phyloP scores from a whole-genome alignment of 371 early-diverging fungal genomes.

The Apophysomyces variabilis region DNA sequence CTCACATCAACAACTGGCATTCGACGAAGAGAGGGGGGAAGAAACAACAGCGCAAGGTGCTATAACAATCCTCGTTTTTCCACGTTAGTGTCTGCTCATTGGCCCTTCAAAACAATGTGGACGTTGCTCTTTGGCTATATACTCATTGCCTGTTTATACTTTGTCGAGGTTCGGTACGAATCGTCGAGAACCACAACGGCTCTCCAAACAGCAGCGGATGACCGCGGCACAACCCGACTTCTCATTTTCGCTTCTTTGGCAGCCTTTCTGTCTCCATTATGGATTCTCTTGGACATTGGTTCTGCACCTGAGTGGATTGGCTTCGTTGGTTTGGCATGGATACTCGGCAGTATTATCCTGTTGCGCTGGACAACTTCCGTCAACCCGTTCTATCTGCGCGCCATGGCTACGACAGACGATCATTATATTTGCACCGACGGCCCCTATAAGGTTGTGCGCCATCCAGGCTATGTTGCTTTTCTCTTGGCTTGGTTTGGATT shows the following conservation, averaged over 20 bases:
- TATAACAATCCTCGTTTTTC: too few species aligned
- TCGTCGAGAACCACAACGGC: slow-evolving; percentile 52
- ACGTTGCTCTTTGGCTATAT: slow-evolving; percentile 24
- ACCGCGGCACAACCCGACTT: slow-evolving; percentile 32
- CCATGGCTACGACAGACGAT: slow-evolving; percentile 46
- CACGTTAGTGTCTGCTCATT: too few species aligned
- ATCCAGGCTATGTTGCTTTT: slow-evolving; percentile 45
- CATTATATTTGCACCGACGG: slow-evolving; percentile 49
- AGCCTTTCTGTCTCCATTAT: slow-evolving; percentile 25
- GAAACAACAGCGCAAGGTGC: too few species aligned
- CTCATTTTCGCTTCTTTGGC: slow-evolving; percentile 23
- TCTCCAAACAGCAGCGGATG: slow-evolving; percentile 38
- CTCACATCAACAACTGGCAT: too few species aligned
- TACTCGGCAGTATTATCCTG: slow-evolving; percentile 29
- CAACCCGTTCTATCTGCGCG: slow-evolving; percentile 44
- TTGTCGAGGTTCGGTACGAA: slow-evolving; percentile 35
- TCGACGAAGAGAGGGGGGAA: too few species aligned
- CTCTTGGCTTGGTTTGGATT: slow-evolving; percentile 50
- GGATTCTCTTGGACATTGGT: slow-evolving; percentile 17
- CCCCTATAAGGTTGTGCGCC: slow-evolving; percentile 43
- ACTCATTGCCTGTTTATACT: slow-evolving; percentile 24
- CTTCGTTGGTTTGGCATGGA: slow-evolving; percentile 35
- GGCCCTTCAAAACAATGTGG: slow-evolving; percentile 12
- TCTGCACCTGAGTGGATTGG: slow-evolving; percentile 15
- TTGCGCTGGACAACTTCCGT: slow-evolving; percentile 38